phyloP scores from a whole-genome alignment of 2,329 filamentous ascomycete species.

The Trichoderma cornu-damae region DNA sequence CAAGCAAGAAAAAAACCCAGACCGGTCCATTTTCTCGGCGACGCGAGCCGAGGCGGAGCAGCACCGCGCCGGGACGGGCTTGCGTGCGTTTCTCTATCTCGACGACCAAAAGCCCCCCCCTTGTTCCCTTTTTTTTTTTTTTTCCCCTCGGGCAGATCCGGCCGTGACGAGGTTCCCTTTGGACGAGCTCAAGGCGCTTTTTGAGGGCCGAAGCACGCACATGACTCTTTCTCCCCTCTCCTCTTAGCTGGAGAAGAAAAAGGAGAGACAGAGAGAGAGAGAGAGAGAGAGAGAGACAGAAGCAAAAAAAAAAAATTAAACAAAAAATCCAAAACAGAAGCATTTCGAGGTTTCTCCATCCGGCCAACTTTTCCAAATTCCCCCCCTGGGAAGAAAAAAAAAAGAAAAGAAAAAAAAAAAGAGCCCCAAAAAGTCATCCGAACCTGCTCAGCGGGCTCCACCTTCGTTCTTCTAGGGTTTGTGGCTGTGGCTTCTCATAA shows the following conservation, averaged over 20 bases:
- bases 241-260: no score
- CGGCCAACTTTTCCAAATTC: not conserved
- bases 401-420: not conserved
- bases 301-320: not conserved
- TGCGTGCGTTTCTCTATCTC: not conserved
- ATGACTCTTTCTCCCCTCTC: no score
- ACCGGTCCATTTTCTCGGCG: not conserved
- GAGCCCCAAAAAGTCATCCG: no score
- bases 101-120: not conserved
- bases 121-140: no score
- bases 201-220: no score
- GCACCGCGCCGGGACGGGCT: not conserved
- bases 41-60: conserved; percentile 1
- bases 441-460: no score
- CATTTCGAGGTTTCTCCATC: not conserved
- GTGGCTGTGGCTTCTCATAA: no score
- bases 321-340: not conserved
- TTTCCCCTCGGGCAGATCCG: no score
- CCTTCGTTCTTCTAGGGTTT: no score
- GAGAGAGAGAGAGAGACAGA: not conserved
- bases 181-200: no score
- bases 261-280: not conserved
- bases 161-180: no score
- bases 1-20: not conserved
- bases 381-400: no score